These are phyloP conservation scores for Boletus semigastroideus DNA, from an alignment of 1,284 basidiomycete genomes.

Conservation along the genomic window DNA sequence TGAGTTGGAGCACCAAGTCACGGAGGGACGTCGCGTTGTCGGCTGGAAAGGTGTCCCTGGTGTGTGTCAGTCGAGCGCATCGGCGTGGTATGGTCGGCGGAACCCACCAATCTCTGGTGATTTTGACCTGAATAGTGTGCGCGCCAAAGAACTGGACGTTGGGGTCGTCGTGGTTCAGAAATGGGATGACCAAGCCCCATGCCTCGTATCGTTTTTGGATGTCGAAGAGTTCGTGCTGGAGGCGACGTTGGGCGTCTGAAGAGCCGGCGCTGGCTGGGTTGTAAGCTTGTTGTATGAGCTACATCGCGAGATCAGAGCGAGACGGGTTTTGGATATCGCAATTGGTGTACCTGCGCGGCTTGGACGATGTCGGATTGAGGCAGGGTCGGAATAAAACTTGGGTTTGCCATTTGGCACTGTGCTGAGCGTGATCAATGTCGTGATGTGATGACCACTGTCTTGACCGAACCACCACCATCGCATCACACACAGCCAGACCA, in stretches of 20 bases:
- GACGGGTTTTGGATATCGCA: not conserved
- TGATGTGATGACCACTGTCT: too few relatives aligned
- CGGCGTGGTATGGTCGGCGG: too few relatives aligned
- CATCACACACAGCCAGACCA: too few relatives aligned
- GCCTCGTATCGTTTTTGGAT: conserved; percentile 71
- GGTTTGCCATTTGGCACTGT: conserved; percentile 5
- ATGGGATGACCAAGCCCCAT: conserved; percentile 77
- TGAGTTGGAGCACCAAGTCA: conserved; percentile 64
- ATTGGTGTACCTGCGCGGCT: conserved; percentile 31
- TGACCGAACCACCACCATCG: too few relatives aligned
- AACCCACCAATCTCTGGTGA: conserved; percentile 82
- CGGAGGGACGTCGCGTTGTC: conserved; percentile 53
- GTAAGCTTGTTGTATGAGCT: conserved; percentile 66
- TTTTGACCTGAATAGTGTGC: conserved; percentile 89
- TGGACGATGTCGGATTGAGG: conserved; percentile 32
- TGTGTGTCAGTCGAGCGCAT: conserved; percentile 6
- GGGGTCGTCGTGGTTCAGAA: conserved; percentile 65
- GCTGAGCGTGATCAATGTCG: not conserved
- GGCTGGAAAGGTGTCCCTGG: conserved; percentile 61
- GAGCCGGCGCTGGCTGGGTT: conserved; percentile 48
- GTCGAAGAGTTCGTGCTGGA: conserved; percentile 72
- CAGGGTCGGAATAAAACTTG: conserved; percentile 30
- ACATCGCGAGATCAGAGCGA: conserved; percentile 11
- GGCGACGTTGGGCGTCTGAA: conserved; percentile 58
- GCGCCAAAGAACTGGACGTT: conserved; percentile 92